Conservation (phyloP, 1,284 basidiomycete genomes). For the Tilletia horrida region DNA sequence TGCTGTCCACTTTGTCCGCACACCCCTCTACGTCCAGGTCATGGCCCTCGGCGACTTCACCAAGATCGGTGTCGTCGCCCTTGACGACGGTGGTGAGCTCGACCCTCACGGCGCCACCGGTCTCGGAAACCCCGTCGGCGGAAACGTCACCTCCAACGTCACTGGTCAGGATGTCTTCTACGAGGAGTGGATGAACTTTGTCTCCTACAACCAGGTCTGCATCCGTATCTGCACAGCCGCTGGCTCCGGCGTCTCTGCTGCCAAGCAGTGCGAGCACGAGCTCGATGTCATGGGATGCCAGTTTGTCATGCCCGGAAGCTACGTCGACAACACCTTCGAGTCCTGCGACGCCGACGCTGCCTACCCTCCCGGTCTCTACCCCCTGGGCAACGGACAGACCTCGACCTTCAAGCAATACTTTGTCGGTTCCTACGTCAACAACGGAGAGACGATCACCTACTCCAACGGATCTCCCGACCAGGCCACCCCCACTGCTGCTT, state of each 20-base stretch:
- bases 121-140: conserved; percentile 60
- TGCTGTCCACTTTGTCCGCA: conserved; percentile 52
- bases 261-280: conserved; percentile 49
- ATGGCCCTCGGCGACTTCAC: conserved; percentile 56
- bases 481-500: conserved; percentile 46
- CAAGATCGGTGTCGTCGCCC: conserved; percentile 42
- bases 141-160: conserved; percentile 60
- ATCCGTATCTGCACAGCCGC: conserved; percentile 54
- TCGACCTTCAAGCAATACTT: conserved; percentile 52
- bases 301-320: conserved; percentile 56
- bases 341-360: conserved; percentile 53
- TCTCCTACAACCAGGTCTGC: conserved; percentile 48
- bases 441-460: conserved; percentile 39
- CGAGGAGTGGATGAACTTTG: conserved; percentile 60
- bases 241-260: conserved; percentile 38
- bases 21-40: conserved; percentile 58
- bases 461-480: conserved; percentile 48
- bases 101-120: conserved; percentile 54
- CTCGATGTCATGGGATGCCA: conserved; percentile 53
- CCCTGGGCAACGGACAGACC: conserved; percentile 38
- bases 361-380: conserved; percentile 53
- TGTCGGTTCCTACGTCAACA: conserved; percentile 29
- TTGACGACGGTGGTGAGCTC: conserved; percentile 52
- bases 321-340: conserved; percentile 41
- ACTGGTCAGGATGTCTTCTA: conserved; percentile 59